Conservation (phyloP, 2,329 filamentous ascomycete genomes). For the Exophiala viscosa region DNA sequence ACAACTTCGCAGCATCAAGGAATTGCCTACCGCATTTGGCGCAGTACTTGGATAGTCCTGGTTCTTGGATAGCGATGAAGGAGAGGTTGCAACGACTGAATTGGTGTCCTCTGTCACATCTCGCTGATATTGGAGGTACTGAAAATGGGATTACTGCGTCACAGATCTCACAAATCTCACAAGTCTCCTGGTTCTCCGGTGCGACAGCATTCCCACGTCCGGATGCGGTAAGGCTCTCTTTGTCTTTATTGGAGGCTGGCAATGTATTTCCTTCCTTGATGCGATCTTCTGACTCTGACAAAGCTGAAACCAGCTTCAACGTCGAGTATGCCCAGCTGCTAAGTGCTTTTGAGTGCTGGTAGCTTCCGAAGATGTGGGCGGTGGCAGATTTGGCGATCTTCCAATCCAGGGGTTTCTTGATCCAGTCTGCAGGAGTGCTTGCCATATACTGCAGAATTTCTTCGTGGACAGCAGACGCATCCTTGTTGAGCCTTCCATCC, state of each 20-base stretch:
- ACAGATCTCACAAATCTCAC: slow-evolving; percentile 27
- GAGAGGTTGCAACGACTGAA: slow-evolving; percentile 29
- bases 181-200: slow-evolving; percentile 9
- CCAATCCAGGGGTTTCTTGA: slow-evolving; percentile 11
- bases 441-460: slow-evolving; percentile 10
- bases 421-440: background rate
- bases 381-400: slow-evolving; percentile 12
- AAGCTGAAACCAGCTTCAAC: background rate
- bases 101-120: slow-evolving; percentile 23
- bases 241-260: background rate
- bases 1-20: slow-evolving; percentile 24
- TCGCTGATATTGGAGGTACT: slow-evolving; percentile 6
- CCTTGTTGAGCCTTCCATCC: background rate
- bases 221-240: background rate
- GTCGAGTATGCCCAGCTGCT: slow-evolving; percentile 4
- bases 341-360: background rate
- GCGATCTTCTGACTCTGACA: background rate
- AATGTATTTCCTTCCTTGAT: background rate
- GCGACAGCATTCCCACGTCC: background rate
- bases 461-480: slow-evolving; percentile 4
- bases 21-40: slow-evolving; percentile 29
- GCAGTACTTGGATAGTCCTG: slow-evolving; percentile 30
- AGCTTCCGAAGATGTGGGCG: slow-evolving; percentile 9
- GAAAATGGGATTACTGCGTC: slow-evolving; percentile 16
- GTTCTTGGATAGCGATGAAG: slow-evolving; percentile 29